Percentiles rank a stretch among this genome's conserved stretches.
These are phyloP conservation scores for Fraxinus xanthoxyloides DNA, from an alignment of 305 asterid species.

Conservation along the genomic window DNA sequence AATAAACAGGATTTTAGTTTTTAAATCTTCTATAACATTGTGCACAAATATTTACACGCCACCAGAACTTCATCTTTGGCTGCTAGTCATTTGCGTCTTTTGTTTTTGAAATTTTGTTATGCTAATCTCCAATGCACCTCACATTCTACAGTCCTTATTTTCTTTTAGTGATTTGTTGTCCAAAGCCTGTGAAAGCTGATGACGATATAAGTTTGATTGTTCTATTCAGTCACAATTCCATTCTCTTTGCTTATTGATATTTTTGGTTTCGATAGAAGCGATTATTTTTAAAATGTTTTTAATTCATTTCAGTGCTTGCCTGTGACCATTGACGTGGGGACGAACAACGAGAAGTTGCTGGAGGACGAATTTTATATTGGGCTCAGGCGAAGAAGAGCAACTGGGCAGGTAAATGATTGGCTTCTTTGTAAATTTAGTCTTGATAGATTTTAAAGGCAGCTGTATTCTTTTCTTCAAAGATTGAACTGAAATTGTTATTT, in stretches of 20 bases:
- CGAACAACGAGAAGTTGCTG: constrained; percentile 74
- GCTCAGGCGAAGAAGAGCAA: constrained; percentile 79
- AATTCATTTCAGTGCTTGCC: constrained; percentile 76
- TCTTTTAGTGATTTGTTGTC: not conserved
- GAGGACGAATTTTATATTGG: constrained; percentile 92
- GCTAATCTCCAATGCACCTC: not conserved
- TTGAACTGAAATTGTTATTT: not conserved
- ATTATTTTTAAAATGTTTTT: not conserved
- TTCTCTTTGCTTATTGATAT: not conserved
- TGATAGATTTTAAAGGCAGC: not conserved
- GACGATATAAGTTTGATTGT: not conserved
- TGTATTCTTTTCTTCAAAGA: not conserved
- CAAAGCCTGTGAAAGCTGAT: not conserved
- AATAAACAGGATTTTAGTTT: not conserved
- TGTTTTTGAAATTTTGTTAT: not conserved
- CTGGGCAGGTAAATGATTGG: constrained; percentile 66
- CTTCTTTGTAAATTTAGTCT: not conserved
- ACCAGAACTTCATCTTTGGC: not conserved
- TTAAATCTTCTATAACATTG: not conserved
- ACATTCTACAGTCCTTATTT: not conserved
- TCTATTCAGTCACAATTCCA: not conserved
- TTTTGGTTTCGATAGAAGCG: not conserved
- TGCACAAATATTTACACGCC: not conserved
- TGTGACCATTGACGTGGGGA: constrained; percentile 86
- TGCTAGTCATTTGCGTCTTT: not conserved